phyloP scores from a whole-genome alignment of 2,329 filamentous ascomycete species.

The Ophiostoma himal-ulmi region DNA sequence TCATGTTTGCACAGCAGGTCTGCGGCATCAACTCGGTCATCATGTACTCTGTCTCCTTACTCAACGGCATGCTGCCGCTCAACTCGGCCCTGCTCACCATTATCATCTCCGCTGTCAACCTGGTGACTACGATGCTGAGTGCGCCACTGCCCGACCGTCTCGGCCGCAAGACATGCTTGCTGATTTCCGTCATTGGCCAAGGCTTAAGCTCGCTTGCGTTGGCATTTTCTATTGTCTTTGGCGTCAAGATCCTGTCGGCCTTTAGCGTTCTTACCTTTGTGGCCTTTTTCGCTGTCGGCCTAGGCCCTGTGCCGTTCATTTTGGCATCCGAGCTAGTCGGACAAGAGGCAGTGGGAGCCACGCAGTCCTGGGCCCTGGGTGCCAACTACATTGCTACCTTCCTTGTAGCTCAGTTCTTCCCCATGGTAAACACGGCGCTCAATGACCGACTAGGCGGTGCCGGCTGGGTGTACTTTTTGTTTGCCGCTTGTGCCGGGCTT shows the following conservation, averaged over 20 bases:
- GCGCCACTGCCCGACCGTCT: conserved; percentile 82
- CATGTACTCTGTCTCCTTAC: conserved; percentile 94
- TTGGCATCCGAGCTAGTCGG: conserved; percentile 85
- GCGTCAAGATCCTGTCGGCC: conserved; percentile 69
- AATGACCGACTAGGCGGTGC: conserved; percentile 59
- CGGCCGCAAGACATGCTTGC: conserved; percentile 77
- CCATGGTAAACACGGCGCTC: conserved; percentile 70
- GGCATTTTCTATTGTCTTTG: conserved; percentile 71
- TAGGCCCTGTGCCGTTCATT: conserved; percentile 93
- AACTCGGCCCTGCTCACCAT: conserved; percentile 82
- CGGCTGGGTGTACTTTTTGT: conserved; percentile 89
- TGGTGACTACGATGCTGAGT: conserved; percentile 72
- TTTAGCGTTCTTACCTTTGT: conserved; percentile 81
- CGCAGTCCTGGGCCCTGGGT: conserved; percentile 80
- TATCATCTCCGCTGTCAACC: conserved; percentile 77
- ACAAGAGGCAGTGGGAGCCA: conserved; percentile 82
- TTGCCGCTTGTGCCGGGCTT: conserved; percentile 64
- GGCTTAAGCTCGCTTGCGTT: conserved; percentile 70
- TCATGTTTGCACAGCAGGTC: conserved; percentile 90
- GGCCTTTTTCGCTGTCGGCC: conserved; percentile 78
- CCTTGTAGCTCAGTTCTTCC: conserved; percentile 90
- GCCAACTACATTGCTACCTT: conserved; percentile 91
- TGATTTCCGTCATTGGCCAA: conserved; percentile 80
- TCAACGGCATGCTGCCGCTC: conserved; percentile 72
- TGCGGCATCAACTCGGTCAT: conserved; percentile 95